Percentiles rank a stretch among this genome's conserved stretches.
These are phyloP conservation scores for Debaryomyces coudertii DNA, from an alignment of 1,139 yeast species.

Conservation along the genomic window DNA sequence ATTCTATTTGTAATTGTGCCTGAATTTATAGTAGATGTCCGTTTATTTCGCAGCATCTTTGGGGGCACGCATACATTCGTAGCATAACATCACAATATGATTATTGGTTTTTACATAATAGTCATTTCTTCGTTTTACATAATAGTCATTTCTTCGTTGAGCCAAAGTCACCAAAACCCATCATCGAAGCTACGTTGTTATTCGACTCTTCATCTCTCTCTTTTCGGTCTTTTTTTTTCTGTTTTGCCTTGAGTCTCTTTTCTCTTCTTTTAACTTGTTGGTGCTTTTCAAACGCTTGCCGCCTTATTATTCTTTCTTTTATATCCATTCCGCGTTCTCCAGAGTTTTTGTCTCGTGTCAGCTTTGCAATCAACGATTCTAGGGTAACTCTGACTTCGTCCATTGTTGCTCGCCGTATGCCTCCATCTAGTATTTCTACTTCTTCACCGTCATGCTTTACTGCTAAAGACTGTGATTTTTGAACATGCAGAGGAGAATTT, in stretches of 20 bases:
- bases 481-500: constrained; percentile 66
- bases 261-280: constrained; percentile 32
- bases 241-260: constrained; percentile 25
- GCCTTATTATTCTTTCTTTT: constrained; percentile 45
- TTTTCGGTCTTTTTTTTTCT: constrained; percentile 16
- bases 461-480: constrained; percentile 37
- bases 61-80: neutral
- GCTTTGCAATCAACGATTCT: constrained; percentile 31
- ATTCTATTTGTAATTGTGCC: too few relatives aligned
- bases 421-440: constrained; percentile 33
- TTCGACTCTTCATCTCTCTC: constrained; percentile 17
- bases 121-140: constrained; percentile 23
- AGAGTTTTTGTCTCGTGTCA: constrained; percentile 20
- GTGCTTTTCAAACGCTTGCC: constrained; percentile 46
- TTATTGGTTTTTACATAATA: too few relatives aligned
- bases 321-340: constrained; percentile 24
- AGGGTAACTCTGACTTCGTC: constrained; percentile 39
- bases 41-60: neutral
- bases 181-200: constrained; percentile 40
- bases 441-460: constrained; percentile 28
- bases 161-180: constrained; percentile 66
- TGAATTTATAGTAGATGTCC: too few relatives aligned
- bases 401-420: constrained; percentile 35
- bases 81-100: neutral
- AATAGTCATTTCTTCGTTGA: constrained; percentile 24